Evolutionary conservation across 768 basidiomycete genomes (phyloP).

Genomic region (Punctularia strigosozonata): DNA sequence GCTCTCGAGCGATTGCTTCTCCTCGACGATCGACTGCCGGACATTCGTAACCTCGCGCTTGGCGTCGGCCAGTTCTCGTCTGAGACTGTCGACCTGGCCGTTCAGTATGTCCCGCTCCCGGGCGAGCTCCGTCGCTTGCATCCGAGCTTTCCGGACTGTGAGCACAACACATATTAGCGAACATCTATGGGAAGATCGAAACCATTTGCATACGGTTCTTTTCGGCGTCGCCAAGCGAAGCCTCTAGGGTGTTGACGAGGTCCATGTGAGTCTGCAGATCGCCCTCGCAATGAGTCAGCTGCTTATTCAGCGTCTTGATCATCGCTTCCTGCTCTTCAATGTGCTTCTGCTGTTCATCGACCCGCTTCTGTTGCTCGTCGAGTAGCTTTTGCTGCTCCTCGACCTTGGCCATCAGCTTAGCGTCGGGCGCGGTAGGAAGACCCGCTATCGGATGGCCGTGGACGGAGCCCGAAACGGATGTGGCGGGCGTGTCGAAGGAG

Average conservation of each 20-base stretch:
- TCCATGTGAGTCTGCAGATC: conserved; percentile 91
- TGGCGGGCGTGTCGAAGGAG: conserved; percentile 49
- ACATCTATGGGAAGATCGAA: not conserved
- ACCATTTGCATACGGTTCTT: conserved; percentile 63
- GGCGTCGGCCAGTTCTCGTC: conserved; percentile 63
- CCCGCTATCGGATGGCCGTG: conserved; percentile 20
- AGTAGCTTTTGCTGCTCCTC: conserved; percentile 71
- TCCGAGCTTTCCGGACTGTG: conserved; percentile 82
- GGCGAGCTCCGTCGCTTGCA: conserved; percentile 85
- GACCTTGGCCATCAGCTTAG: conserved; percentile 44
- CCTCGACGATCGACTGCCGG: conserved; percentile 72
- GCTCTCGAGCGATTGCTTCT: conserved; percentile 79
- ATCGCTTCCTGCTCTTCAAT: conserved; percentile 80
- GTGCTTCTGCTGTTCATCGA: conserved; percentile 63
- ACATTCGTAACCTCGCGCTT: conserved; percentile 71
- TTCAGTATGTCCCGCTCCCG: conserved; percentile 74
- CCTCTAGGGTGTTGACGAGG: conserved; percentile 72
- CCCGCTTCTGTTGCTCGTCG: too few relatives aligned
- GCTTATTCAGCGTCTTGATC: conserved; percentile 92
- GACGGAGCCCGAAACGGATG: conserved; percentile 22
- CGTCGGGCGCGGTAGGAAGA: conserved; percentile 28
- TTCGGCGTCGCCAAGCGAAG: conserved; percentile 82
- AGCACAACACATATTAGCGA: conserved; percentile 1
- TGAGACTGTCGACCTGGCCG: conserved; percentile 51
- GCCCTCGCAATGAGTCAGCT: conserved; percentile 84